Percentiles rank a stretch among this genome's conserved stretches.
Evolutionary conservation across 192 early-diverging fungal genomes (phyloP).

Genomic region (Chytriomyces sp.): DNA sequence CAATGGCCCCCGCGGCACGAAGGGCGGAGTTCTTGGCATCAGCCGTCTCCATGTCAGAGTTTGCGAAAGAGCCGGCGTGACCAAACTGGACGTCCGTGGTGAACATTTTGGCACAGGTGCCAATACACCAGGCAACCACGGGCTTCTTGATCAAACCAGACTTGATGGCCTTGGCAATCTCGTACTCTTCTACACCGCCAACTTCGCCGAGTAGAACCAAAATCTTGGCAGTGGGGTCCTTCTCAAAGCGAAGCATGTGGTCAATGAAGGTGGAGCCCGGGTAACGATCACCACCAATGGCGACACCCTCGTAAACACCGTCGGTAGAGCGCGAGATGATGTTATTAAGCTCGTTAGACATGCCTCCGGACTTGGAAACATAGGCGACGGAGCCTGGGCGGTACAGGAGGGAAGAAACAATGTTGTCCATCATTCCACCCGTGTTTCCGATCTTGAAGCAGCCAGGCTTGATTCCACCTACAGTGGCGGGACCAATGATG

Average conservation of each 20-base stretch:
- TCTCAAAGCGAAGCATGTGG: constrained; percentile 93
- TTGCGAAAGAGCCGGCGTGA: constrained; percentile 95
- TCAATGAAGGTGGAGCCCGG: constrained; percentile 98
- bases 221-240: constrained; percentile 92
- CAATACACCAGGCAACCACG: constrained; percentile 99
- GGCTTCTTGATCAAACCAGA: constrained; percentile 92
- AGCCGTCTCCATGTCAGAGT: constrained; percentile 94
- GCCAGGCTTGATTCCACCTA: constrained; percentile 98
- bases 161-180: constrained; percentile 88
- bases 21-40: constrained; percentile 93
- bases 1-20: constrained; percentile 81
- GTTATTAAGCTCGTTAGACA: constrained; percentile 99
- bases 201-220: constrained; percentile 95
- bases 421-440: constrained; percentile 99
- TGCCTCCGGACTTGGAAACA: constrained; percentile 98
- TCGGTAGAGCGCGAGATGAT: constrained; percentile 94
- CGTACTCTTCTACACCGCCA: constrained; percentile 97
- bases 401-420: constrained; percentile 96
- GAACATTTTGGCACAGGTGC: constrained; percentile 99
- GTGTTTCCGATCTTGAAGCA: constrained; percentile 99
- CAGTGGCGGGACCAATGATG: constrained; percentile 96
- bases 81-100: constrained; percentile 98
- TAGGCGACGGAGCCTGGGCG: constrained; percentile 95
- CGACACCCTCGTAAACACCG: constrained; percentile 98
- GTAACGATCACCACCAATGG: constrained; percentile 98